A percentile compares a stretch with the other conserved stretches of the same genome.
phyloP scores from a whole-genome alignment of 805 yeast species.

The Brettanomyces naardenensis region DNA sequence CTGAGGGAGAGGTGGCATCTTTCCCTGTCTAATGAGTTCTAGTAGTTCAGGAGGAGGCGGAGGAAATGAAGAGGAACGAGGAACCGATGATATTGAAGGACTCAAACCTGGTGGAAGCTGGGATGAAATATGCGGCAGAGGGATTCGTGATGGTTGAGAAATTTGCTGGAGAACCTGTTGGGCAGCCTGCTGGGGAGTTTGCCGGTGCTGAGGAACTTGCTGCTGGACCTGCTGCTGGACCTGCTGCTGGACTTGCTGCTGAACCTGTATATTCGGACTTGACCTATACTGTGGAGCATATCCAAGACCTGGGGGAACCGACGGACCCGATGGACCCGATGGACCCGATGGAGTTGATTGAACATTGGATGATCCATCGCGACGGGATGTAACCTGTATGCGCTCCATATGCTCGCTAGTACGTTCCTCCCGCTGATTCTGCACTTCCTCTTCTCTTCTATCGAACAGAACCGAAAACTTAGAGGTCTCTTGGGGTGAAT shows the following conservation, averaged over 20 bases:
- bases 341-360: no score
- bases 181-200: background rate
- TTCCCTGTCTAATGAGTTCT: conserved; percentile 21
- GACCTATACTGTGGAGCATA: no score
- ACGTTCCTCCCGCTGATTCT: no score
- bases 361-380: background rate
- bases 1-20: conserved; percentile 20
- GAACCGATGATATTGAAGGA: background rate
- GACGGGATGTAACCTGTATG: background rate
- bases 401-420: no score
- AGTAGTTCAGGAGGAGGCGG: conserved; percentile 24
- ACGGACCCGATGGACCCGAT: no score
- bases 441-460: no score
- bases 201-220: background rate
- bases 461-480: conserved; percentile 1
- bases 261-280: conserved; percentile 16
- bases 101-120: no score
- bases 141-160: no score
- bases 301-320: conserved; percentile 21
- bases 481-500: background rate
- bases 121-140: no score
- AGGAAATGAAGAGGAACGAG: conserved; percentile 9
- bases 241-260: conserved; percentile 8
- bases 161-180: conserved; percentile 1
- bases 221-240: background rate